phyloP scores from a whole-genome alignment of 2,329 filamentous ascomycete genomes.

The Thielaviopsis populi region DNA sequence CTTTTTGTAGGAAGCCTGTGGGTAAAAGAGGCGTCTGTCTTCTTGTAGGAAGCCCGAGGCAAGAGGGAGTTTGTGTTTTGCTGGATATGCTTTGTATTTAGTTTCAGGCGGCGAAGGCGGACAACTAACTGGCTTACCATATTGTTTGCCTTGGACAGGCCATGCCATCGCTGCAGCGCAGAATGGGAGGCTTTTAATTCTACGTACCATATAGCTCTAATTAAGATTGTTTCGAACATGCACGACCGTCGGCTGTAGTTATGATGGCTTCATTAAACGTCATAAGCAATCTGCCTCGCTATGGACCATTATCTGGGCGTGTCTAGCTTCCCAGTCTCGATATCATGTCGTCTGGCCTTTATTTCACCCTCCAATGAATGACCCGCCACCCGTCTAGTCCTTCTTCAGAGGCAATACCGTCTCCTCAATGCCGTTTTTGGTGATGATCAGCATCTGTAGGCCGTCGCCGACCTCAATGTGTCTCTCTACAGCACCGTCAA shows the following conservation, averaged over 20 bases:
- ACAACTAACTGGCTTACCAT: neutral
- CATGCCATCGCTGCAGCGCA: neutral
- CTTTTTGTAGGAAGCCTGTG: neutral
- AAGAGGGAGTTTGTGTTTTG: neutral
- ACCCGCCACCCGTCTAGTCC: constrained; percentile 45
- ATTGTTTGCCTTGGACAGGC: neutral
- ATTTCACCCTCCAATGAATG: neutral
- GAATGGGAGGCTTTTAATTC: neutral
- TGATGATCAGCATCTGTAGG: constrained; percentile 90
- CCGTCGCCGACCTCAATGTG: constrained; percentile 98
- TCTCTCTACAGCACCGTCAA: constrained; percentile 93
- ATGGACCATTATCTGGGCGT: neutral
- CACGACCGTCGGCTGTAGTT: neutral
- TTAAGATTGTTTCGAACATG: neutral
- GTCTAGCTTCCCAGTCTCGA: neutral
- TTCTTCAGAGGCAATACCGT: constrained; percentile 71
- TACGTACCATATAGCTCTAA: neutral
- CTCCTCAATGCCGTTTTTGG: constrained; percentile 77
- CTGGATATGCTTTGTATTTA: neutral
- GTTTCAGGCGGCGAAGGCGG: neutral
- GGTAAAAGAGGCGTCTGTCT: neutral
- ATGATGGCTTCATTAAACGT: constrained; percentile 15
- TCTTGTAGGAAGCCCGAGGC: neutral
- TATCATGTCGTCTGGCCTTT: neutral
- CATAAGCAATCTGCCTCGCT: constrained; percentile 6